phyloP scores from a whole-genome alignment of 73 alveolate genomes.

The Paraurostyla sp. region DNA sequence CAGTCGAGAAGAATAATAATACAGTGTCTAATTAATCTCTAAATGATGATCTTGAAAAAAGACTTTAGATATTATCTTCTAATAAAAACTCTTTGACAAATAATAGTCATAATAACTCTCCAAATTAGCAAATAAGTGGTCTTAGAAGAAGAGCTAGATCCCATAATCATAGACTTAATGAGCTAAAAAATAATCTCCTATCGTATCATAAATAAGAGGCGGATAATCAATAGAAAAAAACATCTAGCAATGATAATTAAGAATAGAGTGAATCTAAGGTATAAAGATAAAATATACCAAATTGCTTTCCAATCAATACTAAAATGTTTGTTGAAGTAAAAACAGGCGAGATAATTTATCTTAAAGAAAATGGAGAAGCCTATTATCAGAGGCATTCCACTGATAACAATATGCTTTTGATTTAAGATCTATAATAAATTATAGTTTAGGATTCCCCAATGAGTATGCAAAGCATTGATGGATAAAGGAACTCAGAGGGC shows the following conservation, averaged over 20 bases:
- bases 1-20: too few relatives aligned
- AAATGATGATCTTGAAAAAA: background rate
- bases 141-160: slow-evolving; percentile 2
- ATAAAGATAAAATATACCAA: background rate
- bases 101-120: slow-evolving; percentile 8
- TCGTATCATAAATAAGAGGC: background rate
- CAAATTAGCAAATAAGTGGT: background rate
- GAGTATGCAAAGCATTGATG: background rate
- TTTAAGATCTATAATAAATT: background rate
- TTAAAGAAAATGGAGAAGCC: slow-evolving; percentile 44
- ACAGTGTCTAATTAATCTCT: background rate
- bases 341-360: background rate
- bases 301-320: background rate
- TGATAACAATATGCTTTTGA: background rate
- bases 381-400: background rate
- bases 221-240: background rate
- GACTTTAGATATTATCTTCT: background rate
- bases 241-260: background rate
- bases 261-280: background rate
- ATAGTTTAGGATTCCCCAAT: slow-evolving; percentile 5
- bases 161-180: background rate
- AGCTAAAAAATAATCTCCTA: background rate
- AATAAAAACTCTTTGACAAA: background rate
- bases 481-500: background rate
- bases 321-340: slow-evolving; percentile 11